These are phyloP conservation scores for Mycosphaerella sp. DNA, from an alignment of 2,329 filamentous ascomycete genomes.

Conservation along the genomic window DNA sequence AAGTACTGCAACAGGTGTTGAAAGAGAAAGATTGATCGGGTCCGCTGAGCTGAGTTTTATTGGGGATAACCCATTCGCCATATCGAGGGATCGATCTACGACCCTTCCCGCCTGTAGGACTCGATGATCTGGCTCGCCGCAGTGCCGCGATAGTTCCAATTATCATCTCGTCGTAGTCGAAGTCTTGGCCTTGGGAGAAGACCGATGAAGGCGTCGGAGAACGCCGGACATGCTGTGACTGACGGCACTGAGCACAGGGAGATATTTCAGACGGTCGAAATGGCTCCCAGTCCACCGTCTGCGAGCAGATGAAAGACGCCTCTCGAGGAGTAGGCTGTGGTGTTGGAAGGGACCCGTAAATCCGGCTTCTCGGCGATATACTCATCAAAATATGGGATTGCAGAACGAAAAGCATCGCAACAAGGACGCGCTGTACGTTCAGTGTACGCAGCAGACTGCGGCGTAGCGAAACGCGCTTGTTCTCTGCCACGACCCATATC, in stretches of 20 bases:
- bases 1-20: neutral
- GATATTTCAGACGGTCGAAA: neutral
- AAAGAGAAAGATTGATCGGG: too few relatives aligned
- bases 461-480: neutral
- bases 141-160: neutral
- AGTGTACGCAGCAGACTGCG: neutral
- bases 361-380: neutral
- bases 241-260: neutral
- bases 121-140: constrained; percentile 9
- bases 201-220: neutral
- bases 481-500: neutral
- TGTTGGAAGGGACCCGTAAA: neutral
- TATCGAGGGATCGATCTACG: neutral
- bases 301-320: constrained; percentile 2
- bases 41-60: too few relatives aligned
- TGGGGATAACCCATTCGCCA: neutral
- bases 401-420: neutral
- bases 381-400: neutral
- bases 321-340: neutral
- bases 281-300: neutral
- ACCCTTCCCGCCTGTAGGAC: neutral
- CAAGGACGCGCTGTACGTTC: neutral
- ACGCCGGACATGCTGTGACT: neutral
- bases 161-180: neutral
- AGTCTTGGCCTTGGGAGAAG: neutral